These are phyloP conservation scores for Schizosaccharomyces lindneri DNA, from an alignment of 805 yeast genomes.

Conservation along the genomic window DNA sequence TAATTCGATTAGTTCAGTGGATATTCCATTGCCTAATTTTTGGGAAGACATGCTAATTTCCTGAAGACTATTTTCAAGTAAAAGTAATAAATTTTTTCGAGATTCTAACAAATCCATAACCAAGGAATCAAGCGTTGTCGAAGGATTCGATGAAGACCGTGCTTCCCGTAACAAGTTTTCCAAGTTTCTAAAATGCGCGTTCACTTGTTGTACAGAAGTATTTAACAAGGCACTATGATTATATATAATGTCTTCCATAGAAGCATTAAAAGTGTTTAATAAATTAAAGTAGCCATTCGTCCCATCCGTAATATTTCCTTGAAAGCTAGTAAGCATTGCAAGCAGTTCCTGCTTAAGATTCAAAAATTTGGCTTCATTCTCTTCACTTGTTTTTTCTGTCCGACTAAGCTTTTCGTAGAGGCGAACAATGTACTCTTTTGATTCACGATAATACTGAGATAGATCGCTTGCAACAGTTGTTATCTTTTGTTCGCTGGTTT, in stretches of 20 bases:
- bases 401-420: background rate
- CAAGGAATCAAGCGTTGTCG: background rate
- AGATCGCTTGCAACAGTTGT: background rate
- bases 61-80: background rate
- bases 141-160: background rate
- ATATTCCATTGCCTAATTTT: background rate
- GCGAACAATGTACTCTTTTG: background rate
- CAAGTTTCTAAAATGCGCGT: background rate
- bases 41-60: background rate
- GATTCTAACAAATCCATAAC: background rate
- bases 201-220: background rate
- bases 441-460: background rate
- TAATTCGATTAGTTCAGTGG: background rate
- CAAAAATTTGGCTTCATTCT: background rate
- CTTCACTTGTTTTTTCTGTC: background rate
- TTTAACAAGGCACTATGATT: background rate
- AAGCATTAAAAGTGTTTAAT: background rate
- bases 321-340: background rate
- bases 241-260: background rate
- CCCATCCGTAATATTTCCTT: background rate
- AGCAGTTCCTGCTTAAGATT: background rate
- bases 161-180: background rate
- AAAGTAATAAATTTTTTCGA: background rate
- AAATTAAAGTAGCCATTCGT: background rate
- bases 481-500: background rate